These are phyloP conservation scores for Exophiala sp. DNA, from an alignment of 2,329 filamentous ascomycete genomes.

Conservation along the genomic window DNA sequence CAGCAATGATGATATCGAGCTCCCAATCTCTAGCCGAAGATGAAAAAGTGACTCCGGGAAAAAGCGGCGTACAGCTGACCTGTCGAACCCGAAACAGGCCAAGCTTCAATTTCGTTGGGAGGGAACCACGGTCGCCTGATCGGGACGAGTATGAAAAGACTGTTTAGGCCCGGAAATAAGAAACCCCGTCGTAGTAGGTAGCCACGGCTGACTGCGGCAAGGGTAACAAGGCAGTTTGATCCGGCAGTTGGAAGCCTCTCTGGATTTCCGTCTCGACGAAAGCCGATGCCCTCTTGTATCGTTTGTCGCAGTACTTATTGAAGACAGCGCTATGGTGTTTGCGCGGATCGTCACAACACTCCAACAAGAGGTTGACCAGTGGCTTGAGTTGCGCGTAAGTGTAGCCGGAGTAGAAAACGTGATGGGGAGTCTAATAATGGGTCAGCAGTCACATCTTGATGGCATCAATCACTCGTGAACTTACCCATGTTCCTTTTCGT, in stretches of 20 bases:
- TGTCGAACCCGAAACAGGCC: too few species aligned
- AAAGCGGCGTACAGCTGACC: too few species aligned
- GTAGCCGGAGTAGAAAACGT: constrained; percentile 91
- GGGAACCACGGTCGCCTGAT: too few species aligned
- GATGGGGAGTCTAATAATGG: constrained; percentile 59
- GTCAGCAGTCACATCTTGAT: constrained; percentile 17
- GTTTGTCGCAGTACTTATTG: constrained; percentile 84
- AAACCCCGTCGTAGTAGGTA: constrained; percentile 25
- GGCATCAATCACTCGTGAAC: constrained; percentile 34
- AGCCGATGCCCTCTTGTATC: constrained; percentile 76
- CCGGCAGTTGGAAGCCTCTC: constrained; percentile 52
- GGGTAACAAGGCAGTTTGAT: constrained; percentile 20
- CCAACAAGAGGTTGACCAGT: constrained; percentile 69
- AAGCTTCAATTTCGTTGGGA: too few species aligned
- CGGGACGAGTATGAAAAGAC: constrained; percentile 1
- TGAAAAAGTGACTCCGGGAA: too few species aligned
- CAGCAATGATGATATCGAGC: not conserved
- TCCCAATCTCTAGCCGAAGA: not conserved
- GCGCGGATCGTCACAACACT: constrained; percentile 75
- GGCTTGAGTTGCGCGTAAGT: constrained; percentile 77
- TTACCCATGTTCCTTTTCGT: constrained; percentile 87
- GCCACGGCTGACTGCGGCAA: constrained; percentile 15
- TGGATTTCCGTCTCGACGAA: constrained; percentile 71
- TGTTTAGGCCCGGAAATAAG: constrained; percentile 21
- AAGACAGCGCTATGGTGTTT: constrained; percentile 82